These are phyloP conservation scores for Tulasnella sp. DNA, from an alignment of 768 basidiomycete genomes.

Conservation along the genomic window DNA sequence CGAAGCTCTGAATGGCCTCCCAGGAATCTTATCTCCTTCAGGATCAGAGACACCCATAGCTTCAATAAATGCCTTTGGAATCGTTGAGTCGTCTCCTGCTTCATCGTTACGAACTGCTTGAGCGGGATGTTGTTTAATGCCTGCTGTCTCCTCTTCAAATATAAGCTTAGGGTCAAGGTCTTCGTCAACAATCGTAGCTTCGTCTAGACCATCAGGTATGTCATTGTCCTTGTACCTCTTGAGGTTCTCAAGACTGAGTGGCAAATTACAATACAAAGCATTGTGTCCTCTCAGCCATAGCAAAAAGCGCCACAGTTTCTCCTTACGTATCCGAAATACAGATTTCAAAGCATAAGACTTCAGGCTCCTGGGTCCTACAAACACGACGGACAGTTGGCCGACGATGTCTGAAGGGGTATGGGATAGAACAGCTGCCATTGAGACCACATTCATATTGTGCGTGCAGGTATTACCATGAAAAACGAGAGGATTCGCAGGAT, in stretches of 20 bases:
- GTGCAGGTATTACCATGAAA: conserved; percentile 22
- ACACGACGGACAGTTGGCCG: conserved; percentile 22
- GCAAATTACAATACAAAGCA: conserved; percentile 21
- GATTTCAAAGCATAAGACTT: conserved; percentile 11
- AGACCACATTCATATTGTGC: conserved; percentile 26
- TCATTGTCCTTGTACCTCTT: conserved; percentile 19
- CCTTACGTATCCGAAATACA: conserved; percentile 20
- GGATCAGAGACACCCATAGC: conserved; percentile 26
- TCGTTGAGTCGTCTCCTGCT: background rate
- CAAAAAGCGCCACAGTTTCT: conserved; percentile 22
- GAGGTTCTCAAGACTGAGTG: background rate
- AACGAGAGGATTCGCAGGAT: background rate
- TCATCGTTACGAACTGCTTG: background rate
- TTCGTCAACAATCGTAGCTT: conserved; percentile 15
- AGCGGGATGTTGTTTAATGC: background rate
- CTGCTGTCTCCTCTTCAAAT: background rate
- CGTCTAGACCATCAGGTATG: conserved; percentile 16
- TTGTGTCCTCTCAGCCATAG: conserved; percentile 31
- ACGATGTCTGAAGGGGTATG: conserved; percentile 21
- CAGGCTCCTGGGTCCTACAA: conserved; percentile 23
- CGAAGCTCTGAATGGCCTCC: conserved; percentile 19
- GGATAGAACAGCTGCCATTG: conserved; percentile 23
- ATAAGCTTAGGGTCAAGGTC: background rate
- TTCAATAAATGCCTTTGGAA: conserved; percentile 20
- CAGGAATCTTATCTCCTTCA: conserved; percentile 20